Base-by-base conservation (phyloP, 2,329 filamentous ascomycete species). In the Elsinoe arachidis region DNA sequence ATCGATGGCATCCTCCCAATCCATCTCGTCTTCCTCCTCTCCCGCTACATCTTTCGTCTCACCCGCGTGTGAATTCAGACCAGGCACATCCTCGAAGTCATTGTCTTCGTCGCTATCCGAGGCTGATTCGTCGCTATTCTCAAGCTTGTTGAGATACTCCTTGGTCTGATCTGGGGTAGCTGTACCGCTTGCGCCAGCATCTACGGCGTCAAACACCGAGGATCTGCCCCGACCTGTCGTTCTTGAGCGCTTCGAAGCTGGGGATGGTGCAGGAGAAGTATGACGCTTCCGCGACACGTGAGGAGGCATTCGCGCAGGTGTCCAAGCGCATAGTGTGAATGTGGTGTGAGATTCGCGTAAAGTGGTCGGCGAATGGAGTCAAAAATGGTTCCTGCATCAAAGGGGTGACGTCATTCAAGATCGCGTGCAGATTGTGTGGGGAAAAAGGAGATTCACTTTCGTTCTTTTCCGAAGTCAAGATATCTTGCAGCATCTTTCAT, bases 251-350 rank as follows among this genome's bases (percentile, higher is more conserved):
- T 73, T 66, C 51, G 68, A 30, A 57, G 64, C 61, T 41, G 81
- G 80, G 60, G 78, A 80, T 63, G 82, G 65, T 60, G 55, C 44
- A 15, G 58, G 46, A 15, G 60, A 46, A 5, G 60, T 21, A 14
- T 55, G 38, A 38, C 84, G 80, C 72, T 90, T 90, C 63, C 84
- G 82, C 51, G 84, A 78, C 14, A 88, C 76, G 62, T 80, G 74
- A 21, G 86, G 85, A 65, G 86, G 84, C 86, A 90, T 90, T 39
- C 38, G 33, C 6, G 4, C 9, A 10, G 7, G 12, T 26, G 33
- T 37, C 9, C 9, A 5, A 12, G 26, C 17, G 14, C 49, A 53
- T 51, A 15, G 15, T 30, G 46, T 35, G 46, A n/a, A 15, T 10
- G 26, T 30, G 26, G 26, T 30, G 26, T 30, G 9, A 30, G 26